Base-by-base conservation (phyloP, 768 basidiomycete genomes). In the Hypholoma sublateritium region DNA sequence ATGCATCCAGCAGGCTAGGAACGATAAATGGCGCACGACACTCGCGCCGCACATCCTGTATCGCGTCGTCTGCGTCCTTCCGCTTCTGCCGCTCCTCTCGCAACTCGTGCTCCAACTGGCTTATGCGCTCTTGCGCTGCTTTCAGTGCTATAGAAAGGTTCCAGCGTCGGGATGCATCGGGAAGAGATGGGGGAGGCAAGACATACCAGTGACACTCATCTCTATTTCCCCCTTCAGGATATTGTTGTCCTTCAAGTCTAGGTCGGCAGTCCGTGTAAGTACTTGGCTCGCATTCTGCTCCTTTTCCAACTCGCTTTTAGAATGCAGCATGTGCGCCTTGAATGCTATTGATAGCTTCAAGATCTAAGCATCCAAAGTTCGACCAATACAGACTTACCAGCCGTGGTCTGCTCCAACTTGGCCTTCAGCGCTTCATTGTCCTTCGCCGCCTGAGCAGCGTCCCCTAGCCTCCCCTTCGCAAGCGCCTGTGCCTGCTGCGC, bases 1-100 rank as follows among this genome's bases (percentile, higher is more conserved):
- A 85, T 12, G 82, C 80, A 9, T 81, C 80, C 56, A 85, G 67
- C 60, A 87, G 65, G 11, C 78, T 80, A 16, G 83, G 83, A 5
- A 83, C 82, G 39, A 85, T 70, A 58, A 86, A 87, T 14, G 84
- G 85, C 54, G 72, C 65, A 50, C 67, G 70, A 50, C 77, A 77
- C 64, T 87, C 85, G 44, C 74, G 69, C 58, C 77, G 70, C 14
- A 87, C 70, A 19, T 84, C 83, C 46, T 60, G 63, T 56, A 85
- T 60, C 13, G 70, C 67, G 12, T 63, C 67, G 58, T 86, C 85
- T 3, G 76, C 77, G 55, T 76, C 75, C n/a, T 67, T 34, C 35
- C 81, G 67, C 50, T 60, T 63, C 43, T 59, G 59, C 13, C 69
- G 70, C 66, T 82, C 81, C 2, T 60, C 58, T 25, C 50, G 67